Base-by-base conservation (phyloP, 73 alveolate genomes). In the Paramecium primaurelia region DNA sequence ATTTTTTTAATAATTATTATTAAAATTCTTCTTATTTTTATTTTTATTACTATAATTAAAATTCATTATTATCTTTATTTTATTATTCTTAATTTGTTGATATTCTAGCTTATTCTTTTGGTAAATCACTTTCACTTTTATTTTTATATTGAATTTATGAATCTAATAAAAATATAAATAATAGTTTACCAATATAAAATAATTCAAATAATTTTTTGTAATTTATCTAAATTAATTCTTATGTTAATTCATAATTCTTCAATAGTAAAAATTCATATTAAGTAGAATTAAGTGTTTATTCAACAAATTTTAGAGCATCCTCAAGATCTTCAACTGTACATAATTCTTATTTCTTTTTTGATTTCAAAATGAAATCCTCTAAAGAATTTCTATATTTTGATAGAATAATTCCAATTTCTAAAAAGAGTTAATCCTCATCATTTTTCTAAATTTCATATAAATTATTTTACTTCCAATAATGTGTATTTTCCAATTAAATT, bases 281-380 rank as follows among this genome's bases (percentile, higher is more conserved):
- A 26, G 32, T 25, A 80, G 71, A 36, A 49, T 80, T 80, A 40
- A 80, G 6, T 6, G 58, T 80, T 47, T 34, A n/a, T 49, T 80
- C 91, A 40, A 49, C 75, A 26, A 26, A 80, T 47, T 80, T 80
- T 10, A 80, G 73, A 45, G 91, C 91, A 12, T 80, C 91, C 14
- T 80, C 91, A 2, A 80, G 32, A 80, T 80, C 91, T 11, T 80
- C 91, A 1, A 80, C 36, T 44, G 71, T 14, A 80, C 91, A 80
- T 10, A 22, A 10, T 6, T 80, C 91, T 45, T 47, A 22, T 47
- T 26, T 42, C 47, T 80, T 80, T 16, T 80, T 80, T 10, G 28
- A 40, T 45, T 18, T 80, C 44, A 45, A 26, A 12, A 80, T 32
- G 49, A 40, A 80, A 80, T 80, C 91, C 26, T 80, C 91, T 47